Base-by-base conservation (phyloP, 192 early-diverging fungal species). In the Gonapodya prolifera region DNA sequence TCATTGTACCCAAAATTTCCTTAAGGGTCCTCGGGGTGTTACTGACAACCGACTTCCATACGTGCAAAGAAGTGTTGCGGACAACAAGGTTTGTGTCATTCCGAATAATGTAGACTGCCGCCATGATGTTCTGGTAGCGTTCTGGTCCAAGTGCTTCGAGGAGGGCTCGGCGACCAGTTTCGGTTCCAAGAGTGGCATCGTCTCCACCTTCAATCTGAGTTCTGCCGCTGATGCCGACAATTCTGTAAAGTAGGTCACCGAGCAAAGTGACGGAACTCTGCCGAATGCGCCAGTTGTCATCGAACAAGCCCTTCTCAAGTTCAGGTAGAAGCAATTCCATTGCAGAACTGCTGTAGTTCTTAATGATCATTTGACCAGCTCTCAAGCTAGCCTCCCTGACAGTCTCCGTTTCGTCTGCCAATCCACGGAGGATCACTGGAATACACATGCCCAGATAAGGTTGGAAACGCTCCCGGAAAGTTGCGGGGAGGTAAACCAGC, bases 1-100 rank as follows among this genome's bases (percentile, higher is more conserved):
- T 98, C 84, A 98, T 91, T 1, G 90, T 82, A 23, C 93, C 88
- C 81, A 99, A 80, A 76, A 97, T 96, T 80, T 98, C 95, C 87
- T 95, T 95, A 78, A 98, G 86, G 1, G 96, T 97, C 70, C 96
- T 91, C 76, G 98, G 98, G 76, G 96, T 99, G 83, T 99, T 98
- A 82, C 84, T 87, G 23, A 98, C 96, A 78, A 99, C 87, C 74
- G 88, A 86, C 88, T 98, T 98, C 98, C 98, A 99, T 33, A 99
- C 96, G 69, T 88, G 85, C 31, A 73, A 73, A 8, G 28, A 30
- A 8, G 71, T 73, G 8, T 18, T 30, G 8, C 71, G 16, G 28
- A 73, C 71, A 34, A 78, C 77, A 16, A 76, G 34, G 75, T 76
- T 78, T 17, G 87, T 79, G 81, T 99, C 97, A 77, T 87, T 90